phyloP scores from a whole-genome alignment of 1,284 basidiomycete genomes.

The Phellinidium pouzarii region DNA sequence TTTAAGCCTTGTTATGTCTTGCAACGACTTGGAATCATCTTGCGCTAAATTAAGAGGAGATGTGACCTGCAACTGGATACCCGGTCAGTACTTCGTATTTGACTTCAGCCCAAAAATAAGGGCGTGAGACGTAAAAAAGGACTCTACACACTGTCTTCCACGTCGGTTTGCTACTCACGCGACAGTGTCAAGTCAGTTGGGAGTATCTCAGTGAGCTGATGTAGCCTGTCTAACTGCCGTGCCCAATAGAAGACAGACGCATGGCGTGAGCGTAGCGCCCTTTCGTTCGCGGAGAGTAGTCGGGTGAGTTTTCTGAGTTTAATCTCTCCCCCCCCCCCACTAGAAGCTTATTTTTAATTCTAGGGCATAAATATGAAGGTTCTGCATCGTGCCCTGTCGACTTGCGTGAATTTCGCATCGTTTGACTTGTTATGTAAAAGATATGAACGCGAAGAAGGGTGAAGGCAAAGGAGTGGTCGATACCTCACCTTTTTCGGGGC shows the following conservation, averaged over 20 bases:
- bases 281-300: not conserved
- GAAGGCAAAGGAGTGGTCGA: not conserved
- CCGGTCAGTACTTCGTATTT: not conserved
- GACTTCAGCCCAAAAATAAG: not conserved
- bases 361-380: not conserved
- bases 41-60: not conserved
- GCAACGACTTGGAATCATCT: not conserved
- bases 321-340: not conserved
- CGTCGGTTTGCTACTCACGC: not conserved
- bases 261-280: not conserved
- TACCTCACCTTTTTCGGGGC: not conserved
- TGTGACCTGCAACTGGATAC: not conserved
- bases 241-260: not conserved
- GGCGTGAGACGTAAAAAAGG: not conserved
- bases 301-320: not conserved
- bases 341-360: not conserved
- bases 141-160: not conserved
- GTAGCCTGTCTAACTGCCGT: not conserved
- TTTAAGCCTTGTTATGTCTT: not conserved
- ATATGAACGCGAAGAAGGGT: not conserved
- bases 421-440: not conserved
- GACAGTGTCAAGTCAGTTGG: not conserved
- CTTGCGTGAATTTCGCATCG: not conserved
- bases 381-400: not conserved
- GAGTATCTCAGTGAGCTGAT: not conserved